A percentile compares a stretch with the other conserved stretches of the same genome.
Evolutionary conservation across 345 rosid species (phyloP).

Genomic region (Bruguiera parviflora): DNA sequence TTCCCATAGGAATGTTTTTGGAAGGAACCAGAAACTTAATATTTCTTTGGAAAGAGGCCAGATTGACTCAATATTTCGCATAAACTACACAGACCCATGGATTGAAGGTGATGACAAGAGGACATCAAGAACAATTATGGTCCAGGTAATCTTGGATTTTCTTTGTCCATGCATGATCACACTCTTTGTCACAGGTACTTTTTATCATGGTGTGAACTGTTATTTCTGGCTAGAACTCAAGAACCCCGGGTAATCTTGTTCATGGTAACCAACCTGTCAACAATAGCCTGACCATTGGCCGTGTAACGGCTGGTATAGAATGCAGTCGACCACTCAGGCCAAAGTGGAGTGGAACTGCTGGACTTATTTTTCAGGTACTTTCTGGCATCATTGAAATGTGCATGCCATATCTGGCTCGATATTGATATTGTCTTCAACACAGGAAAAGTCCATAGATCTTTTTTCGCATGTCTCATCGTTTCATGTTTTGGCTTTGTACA

Average conservation of each 20-base stretch:
- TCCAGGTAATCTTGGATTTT: slow-evolving; percentile 54
- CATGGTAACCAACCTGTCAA: slow-evolving; percentile 76
- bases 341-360: slow-evolving; percentile 90
- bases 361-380: slow-evolving; percentile 82
- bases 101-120: slow-evolving; percentile 95
- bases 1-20: slow-evolving; percentile 90
- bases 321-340: slow-evolving; percentile 93
- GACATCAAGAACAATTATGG: slow-evolving; percentile 83
- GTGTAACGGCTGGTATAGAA: slow-evolving; percentile 77
- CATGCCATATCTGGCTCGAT: background rate
- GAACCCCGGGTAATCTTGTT: slow-evolving; percentile 92
- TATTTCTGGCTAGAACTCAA: slow-evolving; percentile 62
- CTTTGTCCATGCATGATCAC: background rate
- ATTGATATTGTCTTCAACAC: background rate
- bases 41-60: slow-evolving; percentile 90
- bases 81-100: slow-evolving; percentile 98
- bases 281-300: slow-evolving; percentile 69
- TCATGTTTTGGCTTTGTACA: background rate
- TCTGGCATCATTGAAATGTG: background rate
- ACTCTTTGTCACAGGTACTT: background rate
- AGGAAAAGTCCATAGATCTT: background rate
- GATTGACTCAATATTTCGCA: slow-evolving; percentile 84
- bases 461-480: background rate
- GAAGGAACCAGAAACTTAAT: slow-evolving; percentile 89
- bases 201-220: slow-evolving; percentile 6